phyloP scores from a whole-genome alignment of 2,329 filamentous ascomycete genomes.

The Fusarium drepaniforme region DNA sequence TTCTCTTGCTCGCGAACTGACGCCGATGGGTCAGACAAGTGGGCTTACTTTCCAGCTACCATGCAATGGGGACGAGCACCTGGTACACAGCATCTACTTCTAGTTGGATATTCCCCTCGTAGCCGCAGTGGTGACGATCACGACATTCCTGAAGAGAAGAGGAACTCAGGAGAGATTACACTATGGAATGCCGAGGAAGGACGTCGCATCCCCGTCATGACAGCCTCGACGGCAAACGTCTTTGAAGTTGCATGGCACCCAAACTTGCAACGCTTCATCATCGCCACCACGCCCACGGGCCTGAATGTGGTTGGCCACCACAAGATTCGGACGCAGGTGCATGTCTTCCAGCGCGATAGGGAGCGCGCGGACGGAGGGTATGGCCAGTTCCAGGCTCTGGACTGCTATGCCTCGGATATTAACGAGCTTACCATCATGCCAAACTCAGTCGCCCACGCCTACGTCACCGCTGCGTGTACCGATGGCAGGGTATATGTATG shows the following conservation, averaged over 20 bases:
- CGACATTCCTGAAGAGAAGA: slow-evolving; percentile 69
- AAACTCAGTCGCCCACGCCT: slow-evolving; percentile 63
- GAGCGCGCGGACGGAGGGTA: slow-evolving; percentile 47
- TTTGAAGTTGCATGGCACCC: slow-evolving; percentile 77
- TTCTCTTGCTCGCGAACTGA: slow-evolving; percentile 58
- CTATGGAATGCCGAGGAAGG: slow-evolving; percentile 66
- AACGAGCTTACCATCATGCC: slow-evolving; percentile 72
- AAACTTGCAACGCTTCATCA: slow-evolving; percentile 63
- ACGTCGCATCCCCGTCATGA: slow-evolving; percentile 60
- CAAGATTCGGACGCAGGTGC: slow-evolving; percentile 66
- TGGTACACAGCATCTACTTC: slow-evolving; percentile 62
- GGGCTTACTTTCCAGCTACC: slow-evolving; percentile 73
- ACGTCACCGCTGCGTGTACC: slow-evolving; percentile 72
- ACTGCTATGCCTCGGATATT: slow-evolving; percentile 71
- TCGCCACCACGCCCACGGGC: slow-evolving; percentile 67
- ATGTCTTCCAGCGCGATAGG: slow-evolving; percentile 59
- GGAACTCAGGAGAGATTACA: slow-evolving; percentile 70
- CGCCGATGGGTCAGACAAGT: slow-evolving; percentile 57
- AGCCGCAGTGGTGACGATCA: slow-evolving; percentile 64
- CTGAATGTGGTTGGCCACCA: slow-evolving; percentile 56
- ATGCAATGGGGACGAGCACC: slow-evolving; percentile 69
- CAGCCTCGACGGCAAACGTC: slow-evolving; percentile 68
- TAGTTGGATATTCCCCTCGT: slow-evolving; percentile 74
- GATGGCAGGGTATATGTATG: slow-evolving; percentile 73
- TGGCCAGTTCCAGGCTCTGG: slow-evolving; percentile 64